A percentile compares a stretch with the other conserved stretches of the same genome.
These are phyloP conservation scores for Botryotinia calthae DNA, from an alignment of 2,329 filamentous ascomycete species.

Conservation along the genomic window DNA sequence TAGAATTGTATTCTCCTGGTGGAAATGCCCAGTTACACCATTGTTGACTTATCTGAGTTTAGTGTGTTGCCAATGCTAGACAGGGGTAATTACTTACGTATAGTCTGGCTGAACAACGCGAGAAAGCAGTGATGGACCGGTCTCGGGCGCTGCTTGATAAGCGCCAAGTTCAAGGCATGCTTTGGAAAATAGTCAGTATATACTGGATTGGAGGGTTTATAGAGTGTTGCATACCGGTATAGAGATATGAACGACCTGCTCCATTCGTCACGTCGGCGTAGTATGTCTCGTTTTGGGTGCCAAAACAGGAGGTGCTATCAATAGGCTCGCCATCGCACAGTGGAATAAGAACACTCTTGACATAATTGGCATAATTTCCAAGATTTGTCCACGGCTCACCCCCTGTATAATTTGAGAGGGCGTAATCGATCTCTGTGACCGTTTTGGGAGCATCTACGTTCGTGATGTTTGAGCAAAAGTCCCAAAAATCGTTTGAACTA, in stretches of 20 bases:
- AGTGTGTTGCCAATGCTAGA: background rate
- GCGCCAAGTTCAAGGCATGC: slow-evolving; percentile 48
- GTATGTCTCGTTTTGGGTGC: slow-evolving; percentile 41
- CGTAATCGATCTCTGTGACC: slow-evolving; percentile 46
- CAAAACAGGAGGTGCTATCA: slow-evolving; percentile 48
- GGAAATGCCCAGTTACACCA: slow-evolving; percentile 57
- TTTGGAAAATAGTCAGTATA: slow-evolving; percentile 14
- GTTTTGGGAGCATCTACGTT: slow-evolving; percentile 45
- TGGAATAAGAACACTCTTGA: slow-evolving; percentile 47
- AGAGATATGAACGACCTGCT: slow-evolving; percentile 47
- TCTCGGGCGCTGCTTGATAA: slow-evolving; percentile 48
- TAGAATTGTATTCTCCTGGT: slow-evolving; percentile 44
- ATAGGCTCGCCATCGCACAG: slow-evolving; percentile 44
- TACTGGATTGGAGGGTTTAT: background rate
- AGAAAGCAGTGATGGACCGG: slow-evolving; percentile 48
- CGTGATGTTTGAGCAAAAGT: slow-evolving; percentile 53
- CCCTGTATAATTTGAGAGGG: slow-evolving; percentile 48
- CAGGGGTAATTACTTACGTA: slow-evolving; percentile 42
- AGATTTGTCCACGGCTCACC: slow-evolving; percentile 51
- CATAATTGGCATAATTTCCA: slow-evolving; percentile 52
- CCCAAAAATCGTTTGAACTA: slow-evolving; percentile 48
- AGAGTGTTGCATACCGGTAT: slow-evolving; percentile 40
- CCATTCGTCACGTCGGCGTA: slow-evolving; percentile 46
- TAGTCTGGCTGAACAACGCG: slow-evolving; percentile 48
- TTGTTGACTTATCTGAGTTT: slow-evolving; percentile 34